These are phyloP conservation scores for Komagataella populi DNA, from an alignment of 805 yeast species.

Conservation along the genomic window DNA sequence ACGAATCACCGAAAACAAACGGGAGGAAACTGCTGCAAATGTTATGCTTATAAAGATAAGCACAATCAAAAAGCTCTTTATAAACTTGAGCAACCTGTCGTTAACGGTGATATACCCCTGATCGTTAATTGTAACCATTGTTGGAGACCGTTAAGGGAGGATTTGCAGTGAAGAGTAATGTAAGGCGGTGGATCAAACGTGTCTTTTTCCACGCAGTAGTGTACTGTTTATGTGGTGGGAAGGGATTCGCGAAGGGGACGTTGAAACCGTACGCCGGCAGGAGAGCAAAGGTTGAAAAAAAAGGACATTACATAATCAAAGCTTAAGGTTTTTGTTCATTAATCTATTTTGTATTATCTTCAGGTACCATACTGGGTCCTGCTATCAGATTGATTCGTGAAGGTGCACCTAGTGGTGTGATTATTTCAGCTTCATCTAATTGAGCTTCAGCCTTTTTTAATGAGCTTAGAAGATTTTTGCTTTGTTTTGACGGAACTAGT, in stretches of 20 bases:
- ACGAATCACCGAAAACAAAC: conserved; percentile 91
- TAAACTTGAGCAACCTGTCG: conserved; percentile 7
- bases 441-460: neutral
- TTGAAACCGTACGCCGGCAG: neutral
- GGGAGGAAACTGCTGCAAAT: conserved; percentile 83
- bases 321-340: neutral
- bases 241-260: neutral
- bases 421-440: neutral
- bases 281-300: neutral
- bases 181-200: neutral
- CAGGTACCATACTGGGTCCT: neutral
- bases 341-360: neutral
- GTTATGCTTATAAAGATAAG: conserved; percentile 65
- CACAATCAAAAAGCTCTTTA: conserved; percentile 37
- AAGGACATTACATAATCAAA: neutral
- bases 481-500: neutral
- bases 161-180: neutral
- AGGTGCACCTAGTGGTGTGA: neutral
- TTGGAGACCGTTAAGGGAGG: neutral
- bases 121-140: conserved; percentile 3
- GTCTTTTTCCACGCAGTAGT: neutral
- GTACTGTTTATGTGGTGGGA: neutral
- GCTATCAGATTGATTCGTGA: neutral
- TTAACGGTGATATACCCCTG: conserved; percentile 15
- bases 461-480: neutral